Conservation (phyloP, 257 asterid genomes). For the Primulina huaijiensis region DNA sequence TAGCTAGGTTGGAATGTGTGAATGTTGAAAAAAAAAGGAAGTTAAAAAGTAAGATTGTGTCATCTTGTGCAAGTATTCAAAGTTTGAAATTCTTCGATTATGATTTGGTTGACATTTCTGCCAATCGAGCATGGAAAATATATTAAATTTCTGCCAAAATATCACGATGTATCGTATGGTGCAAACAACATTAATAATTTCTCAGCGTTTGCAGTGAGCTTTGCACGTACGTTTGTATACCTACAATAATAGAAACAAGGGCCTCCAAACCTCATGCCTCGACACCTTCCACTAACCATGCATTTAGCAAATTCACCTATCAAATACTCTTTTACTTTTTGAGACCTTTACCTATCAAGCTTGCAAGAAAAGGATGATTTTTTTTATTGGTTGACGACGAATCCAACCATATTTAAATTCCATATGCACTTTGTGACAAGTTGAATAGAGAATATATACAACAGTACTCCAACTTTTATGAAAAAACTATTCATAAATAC, state of each 20-base stretch:
- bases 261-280: constrained; percentile 38
- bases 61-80: too few species aligned
- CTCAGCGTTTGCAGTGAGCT: constrained; percentile 34
- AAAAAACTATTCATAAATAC: not conserved
- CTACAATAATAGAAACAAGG: constrained; percentile 38
- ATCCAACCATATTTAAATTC: not conserved
- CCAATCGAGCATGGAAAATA: too few species aligned
- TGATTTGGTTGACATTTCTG: too few species aligned
- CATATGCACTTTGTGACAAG: not conserved
- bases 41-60: too few species aligned
- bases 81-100: too few species aligned
- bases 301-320: constrained; percentile 42
- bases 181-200: too few species aligned
- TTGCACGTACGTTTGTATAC: constrained; percentile 30
- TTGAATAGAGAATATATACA: not conserved
- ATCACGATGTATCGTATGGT: too few species aligned
- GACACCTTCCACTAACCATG: constrained; percentile 30
- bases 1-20: too few species aligned
- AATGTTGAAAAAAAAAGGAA: too few species aligned
- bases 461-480: not conserved
- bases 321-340: constrained; percentile 7
- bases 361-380: constrained; percentile 29
- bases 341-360: constrained; percentile 12
- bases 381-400: not conserved
- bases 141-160: too few species aligned